Evolutionary conservation across 2,329 filamentous ascomycete genomes (phyloP).

Genomic region (Monilinia laxa): DNA sequence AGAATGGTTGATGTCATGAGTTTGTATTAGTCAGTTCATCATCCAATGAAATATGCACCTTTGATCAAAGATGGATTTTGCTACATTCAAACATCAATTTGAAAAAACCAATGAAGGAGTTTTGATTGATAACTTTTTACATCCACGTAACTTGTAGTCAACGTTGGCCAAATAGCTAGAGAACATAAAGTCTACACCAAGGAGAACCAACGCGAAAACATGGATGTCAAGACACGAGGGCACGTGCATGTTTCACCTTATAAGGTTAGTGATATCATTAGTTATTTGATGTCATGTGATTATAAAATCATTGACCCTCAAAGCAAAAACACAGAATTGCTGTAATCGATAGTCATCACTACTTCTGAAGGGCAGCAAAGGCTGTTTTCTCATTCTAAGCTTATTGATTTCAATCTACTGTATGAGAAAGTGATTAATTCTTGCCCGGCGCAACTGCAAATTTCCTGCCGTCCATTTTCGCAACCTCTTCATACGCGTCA

Average conservation of each 20-base stretch:
- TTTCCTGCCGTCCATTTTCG: slow-evolving; percentile 8
- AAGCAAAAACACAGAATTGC: too few relatives aligned
- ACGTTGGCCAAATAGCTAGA: too few relatives aligned
- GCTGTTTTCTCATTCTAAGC: too few relatives aligned
- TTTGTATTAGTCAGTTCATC: not conserved
- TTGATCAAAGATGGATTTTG: too few relatives aligned
- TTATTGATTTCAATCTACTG: too few relatives aligned
- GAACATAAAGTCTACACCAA: too few relatives aligned
- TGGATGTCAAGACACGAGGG: not conserved
- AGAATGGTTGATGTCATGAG: not conserved
- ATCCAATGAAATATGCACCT: not conserved
- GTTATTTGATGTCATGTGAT: too few relatives aligned
- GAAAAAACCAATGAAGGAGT: not conserved
- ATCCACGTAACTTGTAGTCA: not conserved
- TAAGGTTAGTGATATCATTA: too few relatives aligned
- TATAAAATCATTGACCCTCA: too few relatives aligned
- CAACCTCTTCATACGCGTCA: slow-evolving; percentile 1
- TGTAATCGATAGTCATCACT: too few relatives aligned
- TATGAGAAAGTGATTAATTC: too few relatives aligned
- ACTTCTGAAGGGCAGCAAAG: too few relatives aligned
- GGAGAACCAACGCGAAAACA: not conserved
- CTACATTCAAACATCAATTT: not conserved
- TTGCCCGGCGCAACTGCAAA: not conserved
- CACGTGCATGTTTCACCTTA: not conserved
- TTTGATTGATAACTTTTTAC: not conserved